Conservation (phyloP, 2,329 filamentous ascomycete species). For the Penicillium sp. region DNA sequence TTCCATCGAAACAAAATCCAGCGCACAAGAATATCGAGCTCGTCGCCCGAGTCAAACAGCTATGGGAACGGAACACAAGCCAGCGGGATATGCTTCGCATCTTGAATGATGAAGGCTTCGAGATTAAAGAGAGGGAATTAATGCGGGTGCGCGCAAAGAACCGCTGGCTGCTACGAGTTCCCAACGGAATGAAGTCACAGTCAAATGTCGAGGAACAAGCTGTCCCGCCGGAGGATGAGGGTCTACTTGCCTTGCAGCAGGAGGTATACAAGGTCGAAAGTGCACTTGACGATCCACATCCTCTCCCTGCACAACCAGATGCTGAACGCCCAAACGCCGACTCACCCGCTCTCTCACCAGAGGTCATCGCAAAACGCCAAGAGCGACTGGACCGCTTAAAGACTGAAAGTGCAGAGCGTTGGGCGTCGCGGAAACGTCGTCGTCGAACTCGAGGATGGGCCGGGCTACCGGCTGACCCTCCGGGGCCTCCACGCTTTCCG, state of each 20-base stretch:
- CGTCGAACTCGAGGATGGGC: slow-evolving; percentile 67
- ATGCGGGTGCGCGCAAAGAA: slow-evolving; percentile 68
- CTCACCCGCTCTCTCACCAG: slow-evolving; percentile 41
- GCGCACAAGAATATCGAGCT: slow-evolving; percentile 67
- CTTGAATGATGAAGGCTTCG: slow-evolving; percentile 68
- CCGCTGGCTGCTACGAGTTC: slow-evolving; percentile 63
- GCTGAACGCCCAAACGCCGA: slow-evolving; percentile 13
- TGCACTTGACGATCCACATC: slow-evolving; percentile 28
- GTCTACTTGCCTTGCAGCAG: slow-evolving; percentile 39
- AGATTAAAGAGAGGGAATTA: slow-evolving; percentile 68
- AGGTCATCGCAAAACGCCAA: slow-evolving; percentile 53
- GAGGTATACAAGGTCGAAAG: slow-evolving; percentile 37
- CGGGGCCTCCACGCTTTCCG: slow-evolving; percentile 69
- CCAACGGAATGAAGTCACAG: slow-evolving; percentile 56
- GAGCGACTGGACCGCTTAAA: slow-evolving; percentile 55
- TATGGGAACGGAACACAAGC: slow-evolving; percentile 72
- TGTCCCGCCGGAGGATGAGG: slow-evolving; percentile 35
- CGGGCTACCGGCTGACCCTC: slow-evolving; percentile 64
- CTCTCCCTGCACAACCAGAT: slow-evolving; percentile 23
- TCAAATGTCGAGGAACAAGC: slow-evolving; percentile 25
- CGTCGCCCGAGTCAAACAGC: slow-evolving; percentile 66
- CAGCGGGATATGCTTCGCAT: slow-evolving; percentile 72
- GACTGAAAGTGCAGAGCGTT: slow-evolving; percentile 60
- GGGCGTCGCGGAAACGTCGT: slow-evolving; percentile 63
- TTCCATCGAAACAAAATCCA: slow-evolving; percentile 70